These are phyloP conservation scores for Austroboletus rostrupii DNA, from an alignment of 1,284 basidiomycete species.

Conservation along the genomic window DNA sequence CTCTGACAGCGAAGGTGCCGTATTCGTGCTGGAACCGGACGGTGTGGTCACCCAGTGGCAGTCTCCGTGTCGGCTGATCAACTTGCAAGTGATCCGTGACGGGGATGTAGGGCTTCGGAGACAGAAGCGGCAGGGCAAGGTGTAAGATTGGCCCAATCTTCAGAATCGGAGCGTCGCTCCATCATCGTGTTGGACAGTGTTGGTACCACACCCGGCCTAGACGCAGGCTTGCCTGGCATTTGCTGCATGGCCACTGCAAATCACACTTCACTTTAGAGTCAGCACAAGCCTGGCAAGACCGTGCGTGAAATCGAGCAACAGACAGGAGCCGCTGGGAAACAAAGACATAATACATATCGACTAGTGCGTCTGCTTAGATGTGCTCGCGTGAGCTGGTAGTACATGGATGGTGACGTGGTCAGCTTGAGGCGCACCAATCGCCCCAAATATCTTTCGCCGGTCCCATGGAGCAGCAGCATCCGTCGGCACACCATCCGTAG, in stretches of 20 bases:
- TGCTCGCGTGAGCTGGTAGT: neutral
- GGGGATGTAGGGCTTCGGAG: slow-evolving; percentile 26
- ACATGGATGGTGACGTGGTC: neutral
- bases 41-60: slow-evolving; percentile 22
- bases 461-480: slow-evolving; percentile 18
- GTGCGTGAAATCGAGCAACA: too few relatives aligned
- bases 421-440: neutral
- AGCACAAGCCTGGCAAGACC: slow-evolving; percentile 56
- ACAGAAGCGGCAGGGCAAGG: slow-evolving; percentile 21
- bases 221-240: slow-evolving; percentile 55
- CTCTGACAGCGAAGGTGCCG: slow-evolving; percentile 21
- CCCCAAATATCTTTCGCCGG: slow-evolving; percentile 13
- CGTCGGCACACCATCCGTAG: neutral
- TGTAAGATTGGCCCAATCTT: slow-evolving; percentile 21
- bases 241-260: slow-evolving; percentile 61
- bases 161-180: slow-evolving; percentile 26
- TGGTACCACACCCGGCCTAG: slow-evolving; percentile 28
- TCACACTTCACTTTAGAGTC: slow-evolving; percentile 72
- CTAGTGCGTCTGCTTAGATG: slow-evolving; percentile 15
- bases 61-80: slow-evolving; percentile 23
- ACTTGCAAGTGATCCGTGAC: slow-evolving; percentile 30
- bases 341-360: neutral
- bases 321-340: too few relatives aligned
- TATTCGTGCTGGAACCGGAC: slow-evolving; percentile 17
- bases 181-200: slow-evolving; percentile 23